Base-by-base conservation (phyloP, 179 eudicot species). In the Beta lomatogona region DNA sequence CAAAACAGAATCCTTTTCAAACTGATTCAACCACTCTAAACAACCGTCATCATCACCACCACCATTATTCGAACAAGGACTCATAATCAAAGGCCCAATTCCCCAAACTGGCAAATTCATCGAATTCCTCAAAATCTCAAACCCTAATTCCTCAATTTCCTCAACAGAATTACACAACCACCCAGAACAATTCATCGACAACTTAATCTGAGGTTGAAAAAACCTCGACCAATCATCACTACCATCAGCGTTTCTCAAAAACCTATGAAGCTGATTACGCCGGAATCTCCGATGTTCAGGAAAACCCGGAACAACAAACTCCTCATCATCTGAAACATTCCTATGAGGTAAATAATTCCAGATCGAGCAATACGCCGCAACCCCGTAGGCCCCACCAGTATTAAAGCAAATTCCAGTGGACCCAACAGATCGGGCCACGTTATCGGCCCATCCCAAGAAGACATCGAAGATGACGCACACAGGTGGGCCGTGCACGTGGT, bases 371-470 rank as follows among this genome's bases (percentile, higher is more conserved):
- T 90, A 91, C 0, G 97, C 91, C 0, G 92, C 87, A 0, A 89
- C 86, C 57, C 99, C 98, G 67, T 94, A 92, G 10, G 96, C 94
- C 55, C 98, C 97, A 15, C 92, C 86, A 2, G 98, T 93, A 68
- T 87, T 64, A 73, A 93, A 93, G 9, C 82, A 48, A 9, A 90
- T 80, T 5, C 90, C 87, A 6, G 75, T 45, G 3, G 89, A 88
- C 2, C 82, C 77, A 6, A 78, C 22, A 21, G 72, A 81, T 6
- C 75, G 79, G 7, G 98, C 93, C 21, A 91, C 88, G 1, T 78
- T 70, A 48, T 79, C 84, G 6, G 91, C 94, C 97, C 97, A 94
- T 0, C 95, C 94, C 69, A 83, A 73, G 63, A 93, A 93, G 9
- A 82, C 77, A 55, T 94, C 98, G 25, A 93, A 87, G 41, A 94